Conservation (phyloP, 176 grass and related monocot genomes). For the Bonia amplexicaulis region DNA sequence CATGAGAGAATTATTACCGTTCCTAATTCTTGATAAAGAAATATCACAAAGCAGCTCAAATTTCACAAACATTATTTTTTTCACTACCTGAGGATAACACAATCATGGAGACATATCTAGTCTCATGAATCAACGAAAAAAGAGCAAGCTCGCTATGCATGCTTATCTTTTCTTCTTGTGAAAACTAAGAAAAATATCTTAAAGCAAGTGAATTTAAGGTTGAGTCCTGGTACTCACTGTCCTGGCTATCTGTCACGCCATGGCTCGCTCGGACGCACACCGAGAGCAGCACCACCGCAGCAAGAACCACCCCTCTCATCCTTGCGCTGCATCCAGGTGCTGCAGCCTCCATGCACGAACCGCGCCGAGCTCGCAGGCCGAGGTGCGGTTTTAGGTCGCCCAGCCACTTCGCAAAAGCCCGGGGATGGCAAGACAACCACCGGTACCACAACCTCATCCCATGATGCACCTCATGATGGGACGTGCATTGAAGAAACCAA, state of each 20-base stretch:
- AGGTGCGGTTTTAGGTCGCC: constrained; percentile 49
- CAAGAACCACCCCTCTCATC: constrained; percentile 37
- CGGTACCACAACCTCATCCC: constrained; percentile 55
- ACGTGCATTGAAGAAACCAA: constrained; percentile 29
- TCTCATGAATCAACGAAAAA: neutral
- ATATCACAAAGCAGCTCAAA: neutral
- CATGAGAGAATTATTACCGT: neutral
- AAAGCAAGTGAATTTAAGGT: neutral
- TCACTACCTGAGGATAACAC: neutral
- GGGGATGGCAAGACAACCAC: constrained; percentile 50
- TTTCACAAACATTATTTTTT: neutral
- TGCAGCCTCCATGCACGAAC: constrained; percentile 16
- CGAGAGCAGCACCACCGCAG: constrained; percentile 28
- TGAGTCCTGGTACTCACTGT: constrained; percentile 49
- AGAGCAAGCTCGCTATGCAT: neutral
- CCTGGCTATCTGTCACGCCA: constrained; percentile 48
- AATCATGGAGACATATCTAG: neutral
- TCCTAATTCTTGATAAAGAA: neutral
- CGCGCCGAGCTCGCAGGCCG: neutral
- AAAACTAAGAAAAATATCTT: neutral
- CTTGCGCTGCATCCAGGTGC: neutral
- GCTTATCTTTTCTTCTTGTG: neutral
- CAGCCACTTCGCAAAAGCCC: constrained; percentile 31
- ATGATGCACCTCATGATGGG: constrained; percentile 68
- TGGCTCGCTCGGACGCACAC: constrained; percentile 27